Evolutionary conservation across 1,284 basidiomycete species (phyloP).

Genomic region (Ceratobasidium sp.): DNA sequence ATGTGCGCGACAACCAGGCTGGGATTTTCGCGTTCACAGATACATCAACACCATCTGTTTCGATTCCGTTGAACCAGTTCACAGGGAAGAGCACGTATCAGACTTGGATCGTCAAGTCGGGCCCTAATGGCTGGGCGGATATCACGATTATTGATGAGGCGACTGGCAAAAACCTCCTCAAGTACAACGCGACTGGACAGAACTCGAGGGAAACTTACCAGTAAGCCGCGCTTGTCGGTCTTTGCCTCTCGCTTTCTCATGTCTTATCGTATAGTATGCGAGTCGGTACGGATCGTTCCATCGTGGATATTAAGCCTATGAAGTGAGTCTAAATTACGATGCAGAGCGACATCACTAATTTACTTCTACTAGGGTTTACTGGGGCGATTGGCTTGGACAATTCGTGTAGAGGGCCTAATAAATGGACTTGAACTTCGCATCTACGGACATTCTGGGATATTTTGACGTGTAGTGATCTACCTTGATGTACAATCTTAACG

Average conservation of each 20-base stretch:
- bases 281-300: slow-evolving; percentile 10
- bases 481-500: neutral
- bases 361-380: slow-evolving; percentile 6
- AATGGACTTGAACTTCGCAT: neutral
- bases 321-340: slow-evolving; percentile 4
- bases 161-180: slow-evolving; percentile 22
- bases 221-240: neutral
- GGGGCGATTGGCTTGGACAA: slow-evolving; percentile 23
- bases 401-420: neutral
- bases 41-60: slow-evolving; percentile 25
- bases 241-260: too few species aligned
- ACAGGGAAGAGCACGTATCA: slow-evolving; percentile 24
- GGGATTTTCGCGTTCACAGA: slow-evolving; percentile 40
- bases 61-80: slow-evolving; percentile 22
- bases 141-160: slow-evolving; percentile 29
- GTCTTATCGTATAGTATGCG: slow-evolving; percentile 16
- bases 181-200: slow-evolving; percentile 18
- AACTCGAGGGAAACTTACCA: slow-evolving; percentile 14
- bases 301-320: slow-evolving; percentile 11
- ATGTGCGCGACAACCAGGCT: slow-evolving; percentile 29
- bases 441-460: neutral
- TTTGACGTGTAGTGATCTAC: neutral
- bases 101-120: slow-evolving; percentile 40
- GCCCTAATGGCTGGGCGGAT: slow-evolving; percentile 14
- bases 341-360: neutral